phyloP scores from a whole-genome alignment of 257 asterid genomes.

The Hygrophila difformis region DNA sequence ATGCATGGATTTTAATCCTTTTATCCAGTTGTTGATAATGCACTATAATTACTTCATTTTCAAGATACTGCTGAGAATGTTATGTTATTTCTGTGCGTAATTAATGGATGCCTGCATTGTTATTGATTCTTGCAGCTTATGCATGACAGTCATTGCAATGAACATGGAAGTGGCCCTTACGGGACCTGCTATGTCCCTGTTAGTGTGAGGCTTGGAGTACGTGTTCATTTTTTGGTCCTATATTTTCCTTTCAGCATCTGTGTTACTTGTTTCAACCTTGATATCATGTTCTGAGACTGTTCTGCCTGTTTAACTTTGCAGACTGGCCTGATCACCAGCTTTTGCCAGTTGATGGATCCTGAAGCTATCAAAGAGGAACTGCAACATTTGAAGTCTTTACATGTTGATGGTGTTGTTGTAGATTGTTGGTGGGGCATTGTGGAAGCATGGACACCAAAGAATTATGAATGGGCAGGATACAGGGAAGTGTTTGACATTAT shows the following conservation, averaged over 20 bases:
- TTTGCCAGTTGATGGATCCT: slow-evolving; percentile 68
- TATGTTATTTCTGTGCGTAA: too few species aligned
- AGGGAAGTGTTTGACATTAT: slow-evolving; percentile 55
- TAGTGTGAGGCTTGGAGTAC: slow-evolving; percentile 55
- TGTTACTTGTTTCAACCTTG: slow-evolving; percentile 11
- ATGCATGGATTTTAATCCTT: neutral
- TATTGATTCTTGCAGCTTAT: slow-evolving; percentile 50
- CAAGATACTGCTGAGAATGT: too few species aligned
- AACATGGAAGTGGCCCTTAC: slow-evolving; percentile 36
- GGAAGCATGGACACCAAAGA: slow-evolving; percentile 59
- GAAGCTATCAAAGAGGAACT: slow-evolving; percentile 56
- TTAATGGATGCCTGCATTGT: slow-evolving; percentile 22
- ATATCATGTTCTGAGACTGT: slow-evolving; percentile 5
- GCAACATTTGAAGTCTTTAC: slow-evolving; percentile 41
- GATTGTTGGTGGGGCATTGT: slow-evolving; percentile 77
- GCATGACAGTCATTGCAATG: slow-evolving; percentile 47
- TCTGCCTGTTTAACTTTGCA: slow-evolving; percentile 26
- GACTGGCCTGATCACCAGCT: slow-evolving; percentile 57
- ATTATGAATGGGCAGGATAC: slow-evolving; percentile 68
- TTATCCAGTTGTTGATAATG: too few species aligned
- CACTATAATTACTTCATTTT: too few species aligned
- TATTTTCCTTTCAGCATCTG: neutral
- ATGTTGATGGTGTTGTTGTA: slow-evolving; percentile 53
- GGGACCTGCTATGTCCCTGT: slow-evolving; percentile 53
- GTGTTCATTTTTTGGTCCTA: slow-evolving; percentile 18